phyloP scores from a whole-genome alignment of 2,329 filamentous ascomycete genomes.

The Magnaporthales sp. region DNA sequence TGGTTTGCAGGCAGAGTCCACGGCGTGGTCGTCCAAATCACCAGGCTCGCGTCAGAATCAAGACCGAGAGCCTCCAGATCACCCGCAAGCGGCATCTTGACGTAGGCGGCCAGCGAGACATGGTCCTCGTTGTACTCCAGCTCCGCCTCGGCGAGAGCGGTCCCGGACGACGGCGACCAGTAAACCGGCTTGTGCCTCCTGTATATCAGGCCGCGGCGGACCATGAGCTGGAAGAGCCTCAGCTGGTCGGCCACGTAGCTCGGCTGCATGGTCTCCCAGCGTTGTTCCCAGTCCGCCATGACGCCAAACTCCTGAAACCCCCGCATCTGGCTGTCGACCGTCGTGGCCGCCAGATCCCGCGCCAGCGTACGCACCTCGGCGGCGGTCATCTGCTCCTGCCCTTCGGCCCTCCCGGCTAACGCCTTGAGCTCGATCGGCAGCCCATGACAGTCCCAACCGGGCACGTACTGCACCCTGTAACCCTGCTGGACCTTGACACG shows the following conservation, averaged over 20 bases:
- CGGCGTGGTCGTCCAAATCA: slow-evolving; percentile 94
- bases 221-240: slow-evolving; percentile 66
- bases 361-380: slow-evolving; percentile 57
- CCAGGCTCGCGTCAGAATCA: slow-evolving; percentile 38
- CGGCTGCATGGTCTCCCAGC: slow-evolving; percentile 73
- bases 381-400: slow-evolving; percentile 28
- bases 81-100: slow-evolving; percentile 65
- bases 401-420: slow-evolving; percentile 41
- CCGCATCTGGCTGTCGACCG: slow-evolving; percentile 64
- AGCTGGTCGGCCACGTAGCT: slow-evolving; percentile 69
- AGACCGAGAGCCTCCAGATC: slow-evolving; percentile 15
- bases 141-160: slow-evolving; percentile 76
- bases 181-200: slow-evolving; percentile 75
- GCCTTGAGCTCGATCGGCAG: slow-evolving; percentile 96
- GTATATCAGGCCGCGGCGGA: slow-evolving; percentile 65
- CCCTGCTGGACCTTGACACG: slow-evolving; percentile 74
- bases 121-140: slow-evolving; percentile 75
- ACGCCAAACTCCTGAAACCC: slow-evolving; percentile 66
- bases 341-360: slow-evolving; percentile 55
- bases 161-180: slow-evolving; percentile 73
- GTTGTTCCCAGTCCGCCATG: slow-evolving; percentile 71
- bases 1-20: slow-evolving; percentile 88
- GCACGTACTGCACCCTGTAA: slow-evolving; percentile 69
- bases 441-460: slow-evolving; percentile 97
- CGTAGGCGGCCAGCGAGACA: slow-evolving; percentile 63